Conservation (phyloP, 371 early-diverging fungal species). For the Dentiscutata heterogama region DNA sequence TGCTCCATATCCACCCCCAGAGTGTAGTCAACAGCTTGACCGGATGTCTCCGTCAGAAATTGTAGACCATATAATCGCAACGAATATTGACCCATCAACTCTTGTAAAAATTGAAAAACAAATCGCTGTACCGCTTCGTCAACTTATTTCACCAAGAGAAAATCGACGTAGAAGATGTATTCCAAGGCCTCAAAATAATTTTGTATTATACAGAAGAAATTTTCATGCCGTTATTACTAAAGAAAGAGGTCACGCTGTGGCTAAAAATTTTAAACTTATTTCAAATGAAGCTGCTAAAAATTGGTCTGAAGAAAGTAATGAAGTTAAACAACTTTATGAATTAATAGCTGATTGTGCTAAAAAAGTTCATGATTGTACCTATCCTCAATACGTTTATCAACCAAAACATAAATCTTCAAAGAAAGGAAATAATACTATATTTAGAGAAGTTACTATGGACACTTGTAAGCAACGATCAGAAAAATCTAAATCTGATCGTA, state of each 20-base stretch:
- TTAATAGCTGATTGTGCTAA: slow-evolving; percentile 41
- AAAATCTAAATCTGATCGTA: slow-evolving; percentile 22
- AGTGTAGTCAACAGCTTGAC: slow-evolving; percentile 16
- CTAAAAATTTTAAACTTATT: slow-evolving; percentile 36
- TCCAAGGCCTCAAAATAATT: slow-evolving; percentile 40
- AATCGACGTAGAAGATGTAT: slow-evolving; percentile 11
- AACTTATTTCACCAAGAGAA: slow-evolving; percentile 28
- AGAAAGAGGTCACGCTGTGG: slow-evolving; percentile 24
- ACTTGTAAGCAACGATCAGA: slow-evolving; percentile 27
- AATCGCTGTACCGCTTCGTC: slow-evolving; percentile 18
- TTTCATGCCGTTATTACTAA: slow-evolving; percentile 34
- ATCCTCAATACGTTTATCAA: slow-evolving; percentile 39
- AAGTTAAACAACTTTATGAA: slow-evolving; percentile 37
- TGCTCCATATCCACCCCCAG: slow-evolving; percentile 25
- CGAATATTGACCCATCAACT: slow-evolving; percentile 18
- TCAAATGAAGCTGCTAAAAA: slow-evolving; percentile 34
- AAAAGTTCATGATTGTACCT: slow-evolving; percentile 34
- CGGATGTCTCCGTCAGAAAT: slow-evolving; percentile 19
- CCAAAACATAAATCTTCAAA: slow-evolving; percentile 33
- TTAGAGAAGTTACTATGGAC: slow-evolving; percentile 27
- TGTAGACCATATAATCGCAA: slow-evolving; percentile 28
- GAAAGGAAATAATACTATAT: slow-evolving; percentile 33
- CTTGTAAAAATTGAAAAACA: slow-evolving; percentile 27
- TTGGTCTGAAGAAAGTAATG: slow-evolving; percentile 37
- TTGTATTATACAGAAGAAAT: slow-evolving; percentile 37